Percentiles rank a stretch among this genome's conserved stretches.
These are phyloP conservation scores for Oldenlandia corymbosa DNA, from an alignment of 257 asterid genomes.

Conservation along the genomic window DNA sequence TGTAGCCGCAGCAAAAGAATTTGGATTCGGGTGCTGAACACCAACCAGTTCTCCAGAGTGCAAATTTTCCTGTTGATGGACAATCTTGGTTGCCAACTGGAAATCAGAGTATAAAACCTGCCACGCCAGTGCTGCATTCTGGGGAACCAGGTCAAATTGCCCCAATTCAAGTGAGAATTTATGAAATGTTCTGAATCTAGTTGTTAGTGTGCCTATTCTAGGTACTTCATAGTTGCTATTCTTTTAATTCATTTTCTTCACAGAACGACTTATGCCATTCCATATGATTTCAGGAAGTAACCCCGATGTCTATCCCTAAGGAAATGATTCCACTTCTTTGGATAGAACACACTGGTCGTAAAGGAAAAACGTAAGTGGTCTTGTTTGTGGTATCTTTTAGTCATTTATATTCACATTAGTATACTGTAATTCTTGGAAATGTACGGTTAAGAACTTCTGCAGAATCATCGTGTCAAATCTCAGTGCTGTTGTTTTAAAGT, in stretches of 20 bases:
- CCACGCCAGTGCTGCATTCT: slow-evolving; percentile 44
- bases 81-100: slow-evolving; percentile 66
- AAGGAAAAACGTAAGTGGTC: slow-evolving; percentile 57
- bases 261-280: too few species aligned
- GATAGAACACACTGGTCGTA: slow-evolving; percentile 62
- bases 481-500: background rate
- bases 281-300: slow-evolving; percentile 43
- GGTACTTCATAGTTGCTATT: slow-evolving; percentile 4
- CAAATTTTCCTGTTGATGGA: slow-evolving; percentile 43
- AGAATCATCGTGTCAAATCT: background rate
- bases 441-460: too few species aligned
- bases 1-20: slow-evolving; percentile 52
- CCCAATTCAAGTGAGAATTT: slow-evolving; percentile 35
- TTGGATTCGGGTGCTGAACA: slow-evolving; percentile 43
- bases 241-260: too few species aligned
- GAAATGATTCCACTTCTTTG: slow-evolving; percentile 45
- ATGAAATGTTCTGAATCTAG: background rate
- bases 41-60: slow-evolving; percentile 39
- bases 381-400: background rate
- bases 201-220: slow-evolving; percentile 5
- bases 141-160: slow-evolving; percentile 35
- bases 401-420: too few species aligned
- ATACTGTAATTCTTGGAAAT: too few species aligned
- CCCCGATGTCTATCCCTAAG: slow-evolving; percentile 23
- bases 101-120: slow-evolving; percentile 49